Conservation (phyloP, 768 basidiomycete species). For the Peribolospora kevripleyi region DNA sequence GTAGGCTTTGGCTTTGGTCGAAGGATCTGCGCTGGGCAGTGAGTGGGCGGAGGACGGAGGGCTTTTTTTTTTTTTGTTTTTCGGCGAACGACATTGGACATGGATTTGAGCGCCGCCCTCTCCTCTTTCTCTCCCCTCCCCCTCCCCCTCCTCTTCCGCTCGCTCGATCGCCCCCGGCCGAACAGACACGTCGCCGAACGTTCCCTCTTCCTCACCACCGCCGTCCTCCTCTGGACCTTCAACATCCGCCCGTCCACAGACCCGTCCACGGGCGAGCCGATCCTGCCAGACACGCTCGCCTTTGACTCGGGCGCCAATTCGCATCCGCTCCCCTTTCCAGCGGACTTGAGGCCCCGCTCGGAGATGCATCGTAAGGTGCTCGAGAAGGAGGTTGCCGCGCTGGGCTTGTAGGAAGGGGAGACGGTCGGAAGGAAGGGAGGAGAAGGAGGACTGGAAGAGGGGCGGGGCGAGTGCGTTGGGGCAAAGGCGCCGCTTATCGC, state of each 20-base stretch:
- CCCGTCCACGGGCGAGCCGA: conserved; percentile 1
- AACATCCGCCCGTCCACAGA: conserved; percentile 6
- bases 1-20: conserved; percentile 5
- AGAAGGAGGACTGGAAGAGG: neutral
- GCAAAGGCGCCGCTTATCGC: too few relatives aligned
- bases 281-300: conserved; percentile 8
- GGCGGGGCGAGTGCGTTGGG: neutral
- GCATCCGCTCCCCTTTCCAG: conserved; percentile 6
- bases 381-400: neutral
- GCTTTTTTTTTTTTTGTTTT: neutral
- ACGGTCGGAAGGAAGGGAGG: neutral
- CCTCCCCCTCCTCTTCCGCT: neutral
- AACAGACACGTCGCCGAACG: conserved; percentile 4
- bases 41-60: neutral
- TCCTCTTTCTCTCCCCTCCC: neutral
- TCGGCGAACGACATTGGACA: neutral
- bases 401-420: neutral
- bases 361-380: neutral
- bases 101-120: too few relatives aligned
- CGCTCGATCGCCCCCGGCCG: neutral
- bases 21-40: conserved; percentile 3
- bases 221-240: conserved; percentile 12
- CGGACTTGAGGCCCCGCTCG: neutral
- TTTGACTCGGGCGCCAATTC: conserved; percentile 7
- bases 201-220: conserved; percentile 11